Base-by-base conservation (phyloP, 768 basidiomycete species). In the Pleurotus pulmonarius region DNA sequence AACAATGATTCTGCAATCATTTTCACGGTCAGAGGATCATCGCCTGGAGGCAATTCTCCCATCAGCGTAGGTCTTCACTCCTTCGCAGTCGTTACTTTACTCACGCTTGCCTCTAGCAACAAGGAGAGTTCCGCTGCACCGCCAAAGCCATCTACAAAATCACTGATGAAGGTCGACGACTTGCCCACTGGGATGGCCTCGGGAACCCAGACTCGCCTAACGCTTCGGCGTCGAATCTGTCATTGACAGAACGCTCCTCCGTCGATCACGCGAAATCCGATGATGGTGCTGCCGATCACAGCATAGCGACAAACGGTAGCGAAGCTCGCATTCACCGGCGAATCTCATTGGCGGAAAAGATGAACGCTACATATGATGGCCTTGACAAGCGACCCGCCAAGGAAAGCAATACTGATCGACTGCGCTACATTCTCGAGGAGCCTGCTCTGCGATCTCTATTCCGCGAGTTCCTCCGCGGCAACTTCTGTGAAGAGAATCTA, bases 401-500 rank as follows among this genome's bases (percentile, higher is more conserved):
- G 70, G 93, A 97, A 76, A 93, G 89, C 69, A 96, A 96, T 66
- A 90, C 93, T 12, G 92, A 94, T 56, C 89, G 93, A 52, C 77
- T 98, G 45, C 84, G 86, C 60, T 91, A 90, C 69, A 95, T 99
- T 60, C 82, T 99, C 20, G 95, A 96, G 60, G 94, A 98, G 60
- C 91, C 95, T 0, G 87, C 88, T 26, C 75, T 95, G 38, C 85
- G 97, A 12, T 82, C 85, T 2, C 75, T 98, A 49, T 99, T 99
- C 82, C 87, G 97, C 58, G 97, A 98, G 61, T 96, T 94, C 76
- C 73, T 99, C 55, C 83, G 92, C 29, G 80, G 85, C 56, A 98
- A 98, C 70, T 98, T 97, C 69, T 98, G 93, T 73, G 97, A 99
- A 67, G 97, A 99, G 77, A 99, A 99, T 69, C 74, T 99, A 61